Evolutionary conservation across 208 protist genomes (phyloP).

Genomic region (Leishmania tarentolae): DNA sequence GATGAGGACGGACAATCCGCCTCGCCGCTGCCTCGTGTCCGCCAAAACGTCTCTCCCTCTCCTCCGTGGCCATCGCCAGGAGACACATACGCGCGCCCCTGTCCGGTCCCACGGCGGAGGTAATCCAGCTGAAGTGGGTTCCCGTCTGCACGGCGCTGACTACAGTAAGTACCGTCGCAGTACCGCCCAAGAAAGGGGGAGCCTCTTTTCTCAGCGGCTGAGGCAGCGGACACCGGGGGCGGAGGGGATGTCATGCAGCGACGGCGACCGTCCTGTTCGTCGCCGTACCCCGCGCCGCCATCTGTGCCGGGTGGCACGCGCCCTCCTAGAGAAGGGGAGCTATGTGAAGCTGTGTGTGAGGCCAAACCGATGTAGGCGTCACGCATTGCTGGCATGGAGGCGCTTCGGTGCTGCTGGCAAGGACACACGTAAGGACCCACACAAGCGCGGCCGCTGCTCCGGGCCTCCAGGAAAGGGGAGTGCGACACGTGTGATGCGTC

Average conservation of each 20-base stretch:
- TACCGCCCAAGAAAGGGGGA: constrained; percentile 15
- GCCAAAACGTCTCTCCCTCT: background rate
- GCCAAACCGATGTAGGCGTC: background rate
- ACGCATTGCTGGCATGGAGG: constrained; percentile 1
- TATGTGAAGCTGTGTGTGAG: background rate
- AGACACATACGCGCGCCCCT: background rate
- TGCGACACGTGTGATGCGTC: background rate
- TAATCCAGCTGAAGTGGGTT: background rate
- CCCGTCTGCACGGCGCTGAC: constrained; percentile 19
- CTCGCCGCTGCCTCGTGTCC: background rate
- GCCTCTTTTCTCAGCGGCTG: too few species aligned
- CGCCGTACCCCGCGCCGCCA: background rate
- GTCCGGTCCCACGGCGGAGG: constrained; percentile 16
- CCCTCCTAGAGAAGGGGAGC: background rate
- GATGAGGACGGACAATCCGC: background rate
- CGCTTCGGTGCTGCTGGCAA: constrained; percentile 10
- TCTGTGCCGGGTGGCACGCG: too few species aligned
- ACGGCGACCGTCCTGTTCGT: too few species aligned
- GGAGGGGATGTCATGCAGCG: background rate
- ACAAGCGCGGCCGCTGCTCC: background rate
- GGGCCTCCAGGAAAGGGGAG: background rate
- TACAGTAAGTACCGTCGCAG: constrained; percentile 27
- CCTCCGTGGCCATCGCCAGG: background rate
- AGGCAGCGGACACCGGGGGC: background rate
- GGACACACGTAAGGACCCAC: constrained; percentile 7